phyloP scores from a whole-genome alignment of 2,329 filamentous ascomycete species.

The Raffaelea ambrosiae region DNA sequence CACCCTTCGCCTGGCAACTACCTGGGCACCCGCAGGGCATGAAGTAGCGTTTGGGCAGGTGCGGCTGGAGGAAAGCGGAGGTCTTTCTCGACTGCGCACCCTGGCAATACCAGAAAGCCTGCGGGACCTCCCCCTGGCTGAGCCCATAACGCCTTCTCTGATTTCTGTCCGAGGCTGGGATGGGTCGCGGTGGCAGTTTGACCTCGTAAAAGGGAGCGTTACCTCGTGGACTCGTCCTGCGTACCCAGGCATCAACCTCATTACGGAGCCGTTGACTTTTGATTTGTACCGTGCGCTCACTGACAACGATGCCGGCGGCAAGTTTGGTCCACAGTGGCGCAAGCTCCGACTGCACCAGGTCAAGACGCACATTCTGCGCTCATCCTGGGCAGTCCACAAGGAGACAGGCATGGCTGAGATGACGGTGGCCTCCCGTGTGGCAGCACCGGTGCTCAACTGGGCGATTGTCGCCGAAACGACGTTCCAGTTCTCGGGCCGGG shows the following conservation, averaged over 20 bases:
- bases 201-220: conserved; percentile 22
- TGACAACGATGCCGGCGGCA: not conserved
- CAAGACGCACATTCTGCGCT: not conserved
- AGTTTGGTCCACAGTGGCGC: not conserved
- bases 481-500: conserved; percentile 44
- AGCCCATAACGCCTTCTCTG: no score
- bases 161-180: no score
- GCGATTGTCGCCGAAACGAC: conserved; percentile 38
- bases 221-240: conserved; percentile 30
- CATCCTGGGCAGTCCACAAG: no score
- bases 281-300: conserved; percentile 50
- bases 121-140: no score
- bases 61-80: no score
- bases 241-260: conserved; percentile 21
- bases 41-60: no score
- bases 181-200: conserved; percentile 8
- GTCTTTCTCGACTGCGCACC: no score
- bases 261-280: conserved; percentile 16
- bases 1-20: no score
- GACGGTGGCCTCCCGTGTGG: conserved; percentile 42
- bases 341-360: conserved; percentile 27
- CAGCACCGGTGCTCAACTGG: conserved; percentile 58
- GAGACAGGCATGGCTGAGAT: conserved; percentile 19
- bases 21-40: no score
- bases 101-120: no score